Percentiles rank a stretch among this genome's conserved stretches.
Conservation (phyloP, 352 stramenopile genomes). For the Phytophthora hybrid region DNA sequence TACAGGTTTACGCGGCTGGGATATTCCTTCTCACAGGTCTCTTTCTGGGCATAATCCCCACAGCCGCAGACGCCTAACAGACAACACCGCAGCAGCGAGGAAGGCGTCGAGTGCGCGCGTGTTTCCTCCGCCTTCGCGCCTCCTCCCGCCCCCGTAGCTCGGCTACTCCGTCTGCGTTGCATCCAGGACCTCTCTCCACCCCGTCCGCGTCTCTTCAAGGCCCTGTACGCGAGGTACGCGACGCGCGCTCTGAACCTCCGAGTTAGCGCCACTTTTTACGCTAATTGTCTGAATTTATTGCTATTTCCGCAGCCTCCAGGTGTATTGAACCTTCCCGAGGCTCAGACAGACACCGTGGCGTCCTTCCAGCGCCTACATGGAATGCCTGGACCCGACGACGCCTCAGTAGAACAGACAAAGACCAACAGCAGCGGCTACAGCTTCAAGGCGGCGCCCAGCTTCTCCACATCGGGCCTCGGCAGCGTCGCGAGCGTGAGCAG, state of each 20-base stretch:
- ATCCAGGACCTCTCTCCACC: neutral
- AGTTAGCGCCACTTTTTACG: neutral
- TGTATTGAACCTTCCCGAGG: constrained; percentile 18
- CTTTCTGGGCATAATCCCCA: constrained; percentile 26
- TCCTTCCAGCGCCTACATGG: constrained; percentile 54
- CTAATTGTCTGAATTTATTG: constrained; percentile 2
- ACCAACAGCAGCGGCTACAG: constrained; percentile 31
- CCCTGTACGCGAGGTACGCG: constrained; percentile 10
- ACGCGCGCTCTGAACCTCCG: neutral
- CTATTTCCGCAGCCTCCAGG: constrained; percentile 8
- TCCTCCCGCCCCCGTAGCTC: constrained; percentile 4
- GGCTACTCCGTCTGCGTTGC: constrained; percentile 9
- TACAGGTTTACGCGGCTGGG: constrained; percentile 3
- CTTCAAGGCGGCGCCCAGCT: constrained; percentile 18
- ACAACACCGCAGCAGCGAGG: constrained; percentile 10
- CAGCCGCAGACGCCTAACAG: constrained; percentile 10
- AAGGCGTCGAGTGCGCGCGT: constrained; percentile 11
- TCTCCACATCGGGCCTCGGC: constrained; percentile 25
- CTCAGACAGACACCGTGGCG: constrained; percentile 13
- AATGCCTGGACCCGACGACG: constrained; percentile 46
- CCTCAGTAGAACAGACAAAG: constrained; percentile 38
- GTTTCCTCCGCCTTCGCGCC: neutral
- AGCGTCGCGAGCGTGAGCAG: constrained; percentile 35
- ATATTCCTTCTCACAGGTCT: constrained; percentile 6
- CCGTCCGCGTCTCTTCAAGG: neutral